Evolutionary conservation across 2,329 filamentous ascomycete genomes (phyloP).

Genomic region (Aspergillus tanneri): DNA sequence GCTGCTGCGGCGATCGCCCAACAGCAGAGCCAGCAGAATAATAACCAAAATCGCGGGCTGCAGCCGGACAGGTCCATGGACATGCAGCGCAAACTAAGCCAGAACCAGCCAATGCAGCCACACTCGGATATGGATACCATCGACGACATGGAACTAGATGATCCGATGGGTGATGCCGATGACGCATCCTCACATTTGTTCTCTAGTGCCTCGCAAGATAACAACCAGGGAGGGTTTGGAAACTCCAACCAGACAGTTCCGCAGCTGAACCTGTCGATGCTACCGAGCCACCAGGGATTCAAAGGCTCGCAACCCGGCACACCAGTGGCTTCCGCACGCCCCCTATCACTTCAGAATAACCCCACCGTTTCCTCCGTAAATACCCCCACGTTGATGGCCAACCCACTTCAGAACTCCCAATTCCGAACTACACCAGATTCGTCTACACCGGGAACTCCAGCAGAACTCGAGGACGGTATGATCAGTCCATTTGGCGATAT

Average conservation of each 20-base stretch:
- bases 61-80: conserved; percentile 37
- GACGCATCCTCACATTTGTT: conserved; percentile 40
- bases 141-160: conserved; percentile 97
- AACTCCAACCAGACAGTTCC: conserved; percentile 58
- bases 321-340: conserved; percentile 67
- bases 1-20: conserved; percentile 50
- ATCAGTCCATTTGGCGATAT: conserved; percentile 63
- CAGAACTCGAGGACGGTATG: conserved; percentile 73
- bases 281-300: conserved; percentile 72
- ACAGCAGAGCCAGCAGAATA: conserved; percentile 50
- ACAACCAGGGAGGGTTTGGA: conserved; percentile 61
- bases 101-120: conserved; percentile 32
- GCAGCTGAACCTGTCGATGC: conserved; percentile 77
- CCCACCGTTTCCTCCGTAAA: conserved; percentile 97
- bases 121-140: conserved; percentile 73
- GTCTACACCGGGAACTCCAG: conserved; percentile 67
- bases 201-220: conserved; percentile 66
- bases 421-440: conserved; percentile 61
- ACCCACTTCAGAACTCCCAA: conserved; percentile 62
- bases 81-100: conserved; percentile 39
- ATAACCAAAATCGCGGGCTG: conserved; percentile 35
- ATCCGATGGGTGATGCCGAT: conserved; percentile 60
- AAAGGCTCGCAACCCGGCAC: conserved; percentile 84
- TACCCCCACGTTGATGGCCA: conserved; percentile 83
- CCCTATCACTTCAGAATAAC: conserved; percentile 81